Conservation (phyloP, 2,329 filamentous ascomycete species). For the Chalaropsis ovoidea region DNA sequence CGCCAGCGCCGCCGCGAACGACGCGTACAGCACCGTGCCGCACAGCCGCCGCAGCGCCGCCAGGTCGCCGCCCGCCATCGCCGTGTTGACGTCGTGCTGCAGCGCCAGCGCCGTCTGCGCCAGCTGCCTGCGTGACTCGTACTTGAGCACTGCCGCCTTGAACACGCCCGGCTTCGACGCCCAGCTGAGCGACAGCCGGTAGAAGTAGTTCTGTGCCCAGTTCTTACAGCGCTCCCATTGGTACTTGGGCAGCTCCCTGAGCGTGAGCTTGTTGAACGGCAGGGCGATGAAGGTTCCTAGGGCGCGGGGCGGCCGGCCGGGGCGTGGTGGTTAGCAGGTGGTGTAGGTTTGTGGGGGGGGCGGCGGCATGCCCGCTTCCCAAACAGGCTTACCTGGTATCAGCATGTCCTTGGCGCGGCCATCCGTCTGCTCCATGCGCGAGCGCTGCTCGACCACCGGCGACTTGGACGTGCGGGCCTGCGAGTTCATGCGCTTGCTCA, state of each 20-base stretch:
- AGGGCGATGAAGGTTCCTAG: constrained; percentile 43
- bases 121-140: constrained; percentile 35
- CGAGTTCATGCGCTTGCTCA: constrained; percentile 17
- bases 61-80: constrained; percentile 50
- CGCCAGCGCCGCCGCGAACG: constrained; percentile 46
- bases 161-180: constrained; percentile 39
- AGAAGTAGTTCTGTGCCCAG: constrained; percentile 32
- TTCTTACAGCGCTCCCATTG: constrained; percentile 34
- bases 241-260: constrained; percentile 35
- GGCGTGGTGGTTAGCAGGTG: neutral
- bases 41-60: constrained; percentile 44
- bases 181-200: constrained; percentile 35
- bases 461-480: constrained; percentile 20
- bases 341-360: neutral
- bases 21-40: constrained; percentile 41
- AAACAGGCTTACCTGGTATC: constrained; percentile 18
- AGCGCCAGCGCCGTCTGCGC: constrained; percentile 47
- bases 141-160: constrained; percentile 37
- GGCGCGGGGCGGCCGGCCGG: neutral
- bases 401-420: constrained; percentile 23
- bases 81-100: constrained; percentile 51
- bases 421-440: constrained; percentile 10
- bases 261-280: constrained; percentile 28
- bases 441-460: constrained; percentile 14
- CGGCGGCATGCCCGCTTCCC: neutral